phyloP scores from a whole-genome alignment of 805 yeast genomes.

The Isabelozyma pseudorhagii region DNA sequence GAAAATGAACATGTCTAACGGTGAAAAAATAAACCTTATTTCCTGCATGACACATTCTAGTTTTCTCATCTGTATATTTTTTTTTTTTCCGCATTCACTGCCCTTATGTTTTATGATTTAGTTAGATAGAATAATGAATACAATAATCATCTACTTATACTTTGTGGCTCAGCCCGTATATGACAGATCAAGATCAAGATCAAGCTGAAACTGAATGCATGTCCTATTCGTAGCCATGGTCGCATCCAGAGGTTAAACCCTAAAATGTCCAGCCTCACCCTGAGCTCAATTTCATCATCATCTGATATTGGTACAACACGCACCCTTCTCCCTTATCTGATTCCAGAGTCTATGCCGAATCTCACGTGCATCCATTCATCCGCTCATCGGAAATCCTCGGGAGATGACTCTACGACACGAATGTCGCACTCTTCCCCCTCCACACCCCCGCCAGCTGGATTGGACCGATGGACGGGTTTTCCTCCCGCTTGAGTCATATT shows the following conservation, averaged over 20 bases:
- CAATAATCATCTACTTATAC: background rate
- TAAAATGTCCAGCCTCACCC: too few species aligned
- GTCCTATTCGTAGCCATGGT: too few species aligned
- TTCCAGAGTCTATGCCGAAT: background rate
- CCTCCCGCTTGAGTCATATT: background rate
- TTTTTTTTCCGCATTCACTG: background rate
- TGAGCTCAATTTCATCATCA: too few species aligned
- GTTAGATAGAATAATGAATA: background rate
- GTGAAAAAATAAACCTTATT: background rate
- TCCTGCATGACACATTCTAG: background rate
- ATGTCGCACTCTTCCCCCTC: background rate
- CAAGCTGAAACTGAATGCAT: too few species aligned
- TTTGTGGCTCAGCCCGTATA: too few species aligned
- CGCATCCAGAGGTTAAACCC: too few species aligned
- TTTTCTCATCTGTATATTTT: background rate
- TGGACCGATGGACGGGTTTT: background rate
- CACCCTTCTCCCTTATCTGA: background rate
- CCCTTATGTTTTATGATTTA: background rate
- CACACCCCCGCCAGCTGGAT: background rate
- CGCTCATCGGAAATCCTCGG: background rate
- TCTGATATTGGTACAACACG: too few species aligned
- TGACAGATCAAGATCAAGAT: too few species aligned
- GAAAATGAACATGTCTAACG: slow-evolving; percentile 22
- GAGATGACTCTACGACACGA: background rate
- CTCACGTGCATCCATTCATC: background rate